Evolutionary conservation across 257 asterid species (phyloP), one percentile per base, ranked within the genome.

Genomic region (Penstemon davidsonii): DNA sequence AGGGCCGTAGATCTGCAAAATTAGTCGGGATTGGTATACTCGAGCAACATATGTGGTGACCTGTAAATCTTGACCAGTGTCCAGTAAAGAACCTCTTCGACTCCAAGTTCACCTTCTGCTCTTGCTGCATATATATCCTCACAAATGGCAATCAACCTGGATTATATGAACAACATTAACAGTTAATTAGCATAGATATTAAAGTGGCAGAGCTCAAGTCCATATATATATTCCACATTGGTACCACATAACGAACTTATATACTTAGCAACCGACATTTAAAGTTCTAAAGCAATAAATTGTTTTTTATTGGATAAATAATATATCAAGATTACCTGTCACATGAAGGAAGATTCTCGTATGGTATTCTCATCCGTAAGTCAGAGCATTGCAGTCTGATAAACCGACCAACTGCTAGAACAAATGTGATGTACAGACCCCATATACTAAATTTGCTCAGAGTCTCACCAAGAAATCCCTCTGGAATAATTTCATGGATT

Each of bases 381-480:
- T 94, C 99, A 3, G 99, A 83, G 75, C 99, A 94, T 59, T 94
- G 99, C 82, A 91, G 78, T 76, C 99, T 83, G 55, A 94, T 94
- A 75, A 91, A 94, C 67, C 99, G 95, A 60, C 99, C 99, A 62
- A 94, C 99, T 33, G 99, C 99, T n/a, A 91, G 88, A 62, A 91
- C 99, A 67, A 94, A 94, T 56, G 99, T 94, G 75, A 94, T 94
- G 84, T 94, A 94, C 62, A 94, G 93, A 62, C 99, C 96, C 99
- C 99, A 94, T 43, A 91, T 94, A 61, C 96, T 91, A 88, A 88
- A 94, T 74, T 94, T 94, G 97, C 99, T 94, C 39, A 94, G 99
- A 3, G 96, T 94, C 62, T 91, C 99, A 11, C 99, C 99, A 47
- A 94, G 99, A 81, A 94, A 78, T 49, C 99, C 99, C 86, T 91